A percentile compares a stretch with the other conserved stretches of the same genome.
phyloP scores from a whole-genome alignment of 2,329 filamentous ascomycete genomes.

The Paraconiothyrium sp. region DNA sequence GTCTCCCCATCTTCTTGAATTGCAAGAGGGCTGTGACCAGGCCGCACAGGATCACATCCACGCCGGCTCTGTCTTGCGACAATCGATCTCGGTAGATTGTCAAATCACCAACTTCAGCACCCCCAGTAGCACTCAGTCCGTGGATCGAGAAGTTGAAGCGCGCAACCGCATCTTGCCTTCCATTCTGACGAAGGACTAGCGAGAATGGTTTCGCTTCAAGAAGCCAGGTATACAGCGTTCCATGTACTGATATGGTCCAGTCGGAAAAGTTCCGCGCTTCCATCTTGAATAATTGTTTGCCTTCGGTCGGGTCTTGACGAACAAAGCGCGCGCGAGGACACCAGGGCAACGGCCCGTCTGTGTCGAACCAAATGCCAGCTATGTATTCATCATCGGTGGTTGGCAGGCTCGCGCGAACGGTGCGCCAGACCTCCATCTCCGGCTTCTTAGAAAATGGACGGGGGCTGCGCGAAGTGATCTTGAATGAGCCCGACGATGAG shows the following conservation, averaged over 20 bases:
- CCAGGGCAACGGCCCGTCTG: constrained; percentile 44
- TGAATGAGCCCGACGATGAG: constrained; percentile 31
- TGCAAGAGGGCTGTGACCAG: constrained; percentile 39
- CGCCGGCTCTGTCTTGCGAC: constrained; percentile 31
- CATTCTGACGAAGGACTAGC: constrained; percentile 32
- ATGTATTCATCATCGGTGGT: constrained; percentile 30
- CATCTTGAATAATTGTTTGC: constrained; percentile 32
- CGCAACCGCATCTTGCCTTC: constrained; percentile 34
- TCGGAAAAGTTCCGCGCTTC: constrained; percentile 45
- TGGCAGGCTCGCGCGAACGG: constrained; percentile 18
- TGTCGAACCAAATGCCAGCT: constrained; percentile 39
- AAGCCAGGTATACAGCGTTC: constrained; percentile 35
- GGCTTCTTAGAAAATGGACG: constrained; percentile 46
- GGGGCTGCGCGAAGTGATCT: constrained; percentile 35
- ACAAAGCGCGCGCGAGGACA: constrained; percentile 42
- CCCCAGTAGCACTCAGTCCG: constrained; percentile 37
- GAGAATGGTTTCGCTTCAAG: constrained; percentile 35
- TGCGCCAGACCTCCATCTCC: constrained; percentile 41
- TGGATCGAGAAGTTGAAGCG: constrained; percentile 42
- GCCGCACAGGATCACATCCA: constrained; percentile 40
- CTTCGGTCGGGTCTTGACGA: constrained; percentile 22
- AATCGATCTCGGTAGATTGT: constrained; percentile 36
- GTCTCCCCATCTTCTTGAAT: constrained; percentile 39
- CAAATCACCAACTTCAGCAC: constrained; percentile 41
- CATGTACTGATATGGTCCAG: constrained; percentile 32